A percentile compares a stretch with the other conserved stretches of the same genome.
phyloP scores from a whole-genome alignment of 805 yeast genomes.

The Hanseniaspora valbyensis region DNA sequence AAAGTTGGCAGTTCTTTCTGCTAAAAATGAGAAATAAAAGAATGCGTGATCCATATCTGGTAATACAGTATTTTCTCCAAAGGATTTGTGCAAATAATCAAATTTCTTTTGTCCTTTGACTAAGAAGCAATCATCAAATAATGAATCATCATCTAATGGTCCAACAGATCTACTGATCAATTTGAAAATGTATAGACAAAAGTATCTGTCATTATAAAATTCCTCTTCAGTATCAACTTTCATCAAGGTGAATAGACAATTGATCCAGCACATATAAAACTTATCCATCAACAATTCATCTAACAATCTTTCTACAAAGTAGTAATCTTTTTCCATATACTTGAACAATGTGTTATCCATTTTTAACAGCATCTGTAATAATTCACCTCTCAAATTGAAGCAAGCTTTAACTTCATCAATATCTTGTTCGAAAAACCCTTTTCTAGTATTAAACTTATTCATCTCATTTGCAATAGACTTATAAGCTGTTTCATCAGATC shows the following conservation, averaged over 20 bases:
- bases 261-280: conserved; percentile 15
- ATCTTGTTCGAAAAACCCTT: conserved; percentile 1
- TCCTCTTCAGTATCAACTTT: neutral
- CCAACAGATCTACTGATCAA: conserved; percentile 12
- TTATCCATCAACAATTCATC: conserved; percentile 13
- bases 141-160: neutral
- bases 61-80: conserved; percentile 10
- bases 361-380: conserved; percentile 12
- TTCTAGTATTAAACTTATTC: neutral
- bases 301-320: conserved; percentile 12
- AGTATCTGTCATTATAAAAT: conserved; percentile 10
- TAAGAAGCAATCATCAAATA: conserved; percentile 6
- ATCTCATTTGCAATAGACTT: neutral
- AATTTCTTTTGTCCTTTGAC: conserved; percentile 3
- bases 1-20: conserved; percentile 4
- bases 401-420: conserved; percentile 14
- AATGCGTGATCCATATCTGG: conserved; percentile 11
- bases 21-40: conserved; percentile 7
- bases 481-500: neutral
- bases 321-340: conserved; percentile 10
- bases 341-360: conserved; percentile 4
- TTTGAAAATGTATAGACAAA: conserved; percentile 11
- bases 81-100: conserved; percentile 3
- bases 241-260: conserved; percentile 10
- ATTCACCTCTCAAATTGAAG: conserved; percentile 14